Conservation (phyloP, 2,329 filamentous ascomycete genomes). For the Fusarium sp. region DNA sequence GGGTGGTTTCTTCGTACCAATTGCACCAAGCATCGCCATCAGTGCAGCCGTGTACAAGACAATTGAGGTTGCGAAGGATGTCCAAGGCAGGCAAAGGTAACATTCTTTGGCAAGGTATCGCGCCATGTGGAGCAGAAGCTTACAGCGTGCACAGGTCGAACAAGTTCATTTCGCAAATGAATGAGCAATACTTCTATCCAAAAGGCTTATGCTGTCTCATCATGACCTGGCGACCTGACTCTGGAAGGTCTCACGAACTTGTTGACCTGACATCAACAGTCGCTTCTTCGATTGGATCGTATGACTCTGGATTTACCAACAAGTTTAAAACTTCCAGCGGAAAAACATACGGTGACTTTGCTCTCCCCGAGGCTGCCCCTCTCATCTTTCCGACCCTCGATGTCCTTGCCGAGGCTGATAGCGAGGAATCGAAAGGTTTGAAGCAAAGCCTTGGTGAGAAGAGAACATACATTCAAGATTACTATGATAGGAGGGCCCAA, state of each 20-base stretch:
- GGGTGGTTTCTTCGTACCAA: slow-evolving; percentile 1
- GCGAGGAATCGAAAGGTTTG: not conserved
- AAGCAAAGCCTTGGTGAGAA: not conserved
- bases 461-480: not conserved
- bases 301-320: not conserved
- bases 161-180: slow-evolving; percentile 5
- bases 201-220: slow-evolving; percentile 61
- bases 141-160: not conserved
- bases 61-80: not conserved
- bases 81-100: slow-evolving; percentile 10
- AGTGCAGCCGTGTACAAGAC: slow-evolving; percentile 2
- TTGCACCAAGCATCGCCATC: slow-evolving; percentile 11
- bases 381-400: slow-evolving; percentile 40
- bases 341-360: slow-evolving; percentile 42
- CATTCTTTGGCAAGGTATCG: accelerated
- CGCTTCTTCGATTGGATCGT: not conserved
- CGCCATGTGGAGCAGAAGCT: not conserved
- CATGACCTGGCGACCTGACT: slow-evolving; percentile 61
- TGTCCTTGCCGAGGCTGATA: slow-evolving; percentile 4
- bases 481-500: slow-evolving; percentile 8
- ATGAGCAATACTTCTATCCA: slow-evolving; percentile 61
- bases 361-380: slow-evolving; percentile 56
- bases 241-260: slow-evolving; percentile 30
- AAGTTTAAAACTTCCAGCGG: slow-evolving; percentile 14
- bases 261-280: slow-evolving; percentile 23